Base-by-base conservation (phyloP, 257 asterid genomes). In the Fraxinus quadrangulata region DNA sequence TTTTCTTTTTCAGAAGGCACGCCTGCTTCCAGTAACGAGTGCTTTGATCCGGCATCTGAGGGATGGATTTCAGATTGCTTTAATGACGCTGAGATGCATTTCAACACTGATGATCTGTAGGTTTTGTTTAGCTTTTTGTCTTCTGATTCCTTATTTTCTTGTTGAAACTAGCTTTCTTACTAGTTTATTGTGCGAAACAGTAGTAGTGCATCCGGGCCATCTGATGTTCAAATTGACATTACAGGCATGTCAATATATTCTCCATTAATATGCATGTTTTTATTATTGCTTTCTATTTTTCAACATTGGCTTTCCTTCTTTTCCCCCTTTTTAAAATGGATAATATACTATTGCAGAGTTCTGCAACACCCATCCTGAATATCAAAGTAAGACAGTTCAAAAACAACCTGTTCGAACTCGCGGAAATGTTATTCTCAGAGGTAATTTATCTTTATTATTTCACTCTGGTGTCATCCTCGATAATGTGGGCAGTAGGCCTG, bases 341-440 rank as follows among this genome's bases (percentile, higher is more conserved):
- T 47, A 6, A 14, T 67, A n/a, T 71, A 39, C 33, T 76, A 75
- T 39, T 85, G 87, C 90, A 94, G 98, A 87, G 26, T 77, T 90
- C 59, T 85, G 87, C 80, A 78, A 84, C 81, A 69, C 49, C 40
- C 78, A 89, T 75, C 82, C 83, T 40, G 88, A 77, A 78, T 56
- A 51, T 80, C 88, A 85, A 70, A 80, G 86, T 66, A 87, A 80
- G 78, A 71, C 70, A 36, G 86, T 82, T 26, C 84, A 84, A 76
- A 83, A 83, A 75, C 90, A 4, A 33, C 92, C 89, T 71, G 85
- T 78, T 66, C 89, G 76, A 56, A 84, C 91, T 74, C 82, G 78
- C 12, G 82, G 70, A 75, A 93, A 88, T 75, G 87, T 93, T 66
- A 82, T 86, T 78, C 86, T 95, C 85, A 92, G 84, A 93, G 98